Percentiles rank a stretch among this genome's conserved stretches.
phyloP scores from a whole-genome alignment of 176 grass and related monocot species.

The Aegilops sharonensis region DNA sequence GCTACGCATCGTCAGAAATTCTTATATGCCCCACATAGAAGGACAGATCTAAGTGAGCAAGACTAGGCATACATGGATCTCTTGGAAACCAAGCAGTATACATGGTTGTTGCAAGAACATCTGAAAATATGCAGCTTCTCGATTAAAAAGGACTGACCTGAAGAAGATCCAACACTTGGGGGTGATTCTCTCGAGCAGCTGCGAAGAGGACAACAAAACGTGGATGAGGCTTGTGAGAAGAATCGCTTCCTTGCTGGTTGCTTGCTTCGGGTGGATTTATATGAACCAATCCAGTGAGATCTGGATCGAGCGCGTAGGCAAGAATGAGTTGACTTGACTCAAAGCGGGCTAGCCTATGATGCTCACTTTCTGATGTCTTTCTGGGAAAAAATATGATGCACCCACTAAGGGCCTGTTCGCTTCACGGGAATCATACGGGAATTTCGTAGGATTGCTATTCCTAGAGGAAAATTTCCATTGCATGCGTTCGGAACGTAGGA shows the following conservation, averaged over 20 bases:
- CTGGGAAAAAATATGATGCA: too few species aligned
- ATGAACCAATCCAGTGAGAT: background rate
- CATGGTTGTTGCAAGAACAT: background rate
- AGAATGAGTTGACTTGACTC: slow-evolving; percentile 32
- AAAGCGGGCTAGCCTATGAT: too few species aligned
- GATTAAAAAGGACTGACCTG: slow-evolving; percentile 1
- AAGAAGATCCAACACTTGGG: background rate
- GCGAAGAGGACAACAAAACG: background rate
- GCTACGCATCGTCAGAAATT: background rate
- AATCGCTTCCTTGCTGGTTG: slow-evolving; percentile 3
- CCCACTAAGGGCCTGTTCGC: too few species aligned
- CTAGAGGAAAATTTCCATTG: too few species aligned
- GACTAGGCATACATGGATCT: background rate
- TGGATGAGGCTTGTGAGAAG: background rate
- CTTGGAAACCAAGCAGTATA: background rate
- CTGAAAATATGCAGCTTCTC: background rate
- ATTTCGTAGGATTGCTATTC: too few species aligned
- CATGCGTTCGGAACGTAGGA: too few species aligned
- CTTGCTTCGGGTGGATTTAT: background rate
- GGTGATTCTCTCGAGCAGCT: background rate
- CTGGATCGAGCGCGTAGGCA: background rate
- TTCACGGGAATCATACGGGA: too few species aligned
- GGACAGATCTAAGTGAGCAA: background rate
- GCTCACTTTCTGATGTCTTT: too few species aligned
- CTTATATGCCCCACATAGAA: background rate